A percentile compares a stretch with the other conserved stretches of the same genome.
Evolutionary conservation across 345 rosid species (phyloP).

Genomic region (Zanthoxylum bungeanum): DNA sequence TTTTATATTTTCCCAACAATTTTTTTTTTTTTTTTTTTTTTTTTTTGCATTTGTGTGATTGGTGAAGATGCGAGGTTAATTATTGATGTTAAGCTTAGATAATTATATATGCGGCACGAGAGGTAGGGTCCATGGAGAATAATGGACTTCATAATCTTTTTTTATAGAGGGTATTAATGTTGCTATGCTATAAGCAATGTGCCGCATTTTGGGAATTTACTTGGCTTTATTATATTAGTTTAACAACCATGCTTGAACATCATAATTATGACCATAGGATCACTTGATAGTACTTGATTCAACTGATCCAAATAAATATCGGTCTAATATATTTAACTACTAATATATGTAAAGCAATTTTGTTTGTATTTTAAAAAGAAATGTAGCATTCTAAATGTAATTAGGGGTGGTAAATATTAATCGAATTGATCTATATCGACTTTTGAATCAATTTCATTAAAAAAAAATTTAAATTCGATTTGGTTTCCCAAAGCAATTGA

Average conservation of each 20-base stretch:
- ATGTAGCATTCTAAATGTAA: too few species aligned
- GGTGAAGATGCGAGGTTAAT: conserved; percentile 13
- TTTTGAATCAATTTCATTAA: too few species aligned
- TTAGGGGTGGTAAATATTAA: too few species aligned
- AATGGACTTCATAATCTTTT: conserved; percentile 9
- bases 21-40: background rate
- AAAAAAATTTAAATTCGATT: too few species aligned
- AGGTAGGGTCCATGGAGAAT: conserved; percentile 21
- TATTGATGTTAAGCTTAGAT: conserved; percentile 19
- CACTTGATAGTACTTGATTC: too few species aligned
- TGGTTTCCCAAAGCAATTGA: too few species aligned
- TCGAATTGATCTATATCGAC: too few species aligned
- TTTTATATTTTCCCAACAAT: background rate
- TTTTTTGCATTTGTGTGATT: conserved; percentile 2
- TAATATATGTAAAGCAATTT: too few species aligned
- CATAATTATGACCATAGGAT: too few species aligned
- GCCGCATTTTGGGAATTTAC: background rate
- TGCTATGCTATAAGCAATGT: background rate
- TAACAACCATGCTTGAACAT: background rate
- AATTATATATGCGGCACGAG: conserved; percentile 4
- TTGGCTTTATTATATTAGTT: background rate
- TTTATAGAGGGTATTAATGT: background rate
- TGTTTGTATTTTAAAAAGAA: too few species aligned
- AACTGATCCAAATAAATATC: too few species aligned
- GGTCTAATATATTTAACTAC: too few species aligned